phyloP scores from a whole-genome alignment of 73 alveolate species.

The Tetrahymena elliotti region DNA sequence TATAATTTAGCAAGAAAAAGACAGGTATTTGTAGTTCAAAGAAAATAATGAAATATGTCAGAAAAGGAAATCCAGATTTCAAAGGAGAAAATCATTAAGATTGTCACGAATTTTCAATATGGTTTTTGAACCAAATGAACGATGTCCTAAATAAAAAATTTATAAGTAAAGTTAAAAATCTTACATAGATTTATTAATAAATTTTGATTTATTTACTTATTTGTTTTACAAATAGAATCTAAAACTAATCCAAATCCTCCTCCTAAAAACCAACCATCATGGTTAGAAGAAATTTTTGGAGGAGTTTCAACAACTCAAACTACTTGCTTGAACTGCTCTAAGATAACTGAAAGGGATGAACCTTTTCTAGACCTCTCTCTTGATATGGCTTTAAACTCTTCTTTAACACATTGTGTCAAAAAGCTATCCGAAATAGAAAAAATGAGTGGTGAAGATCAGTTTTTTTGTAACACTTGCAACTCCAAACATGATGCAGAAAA shows the following conservation, averaged over 20 bases:
- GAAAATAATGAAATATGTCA: conserved; percentile 34
- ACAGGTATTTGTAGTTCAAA: conserved; percentile 25
- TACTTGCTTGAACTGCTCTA: conserved; percentile 8
- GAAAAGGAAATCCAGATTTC: conserved; percentile 18
- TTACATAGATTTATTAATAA: background rate
- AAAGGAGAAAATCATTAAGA: conserved; percentile 34
- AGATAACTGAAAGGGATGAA: conserved; percentile 34
- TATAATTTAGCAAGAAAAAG: conserved; percentile 1
- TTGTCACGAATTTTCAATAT: conserved; percentile 41
- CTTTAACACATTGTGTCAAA: conserved; percentile 1
- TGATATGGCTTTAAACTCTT: conserved; percentile 7
- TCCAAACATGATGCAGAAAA: conserved; percentile 25
- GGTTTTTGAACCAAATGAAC: conserved; percentile 27
- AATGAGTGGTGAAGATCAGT: conserved; percentile 17
- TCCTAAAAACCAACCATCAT: background rate
- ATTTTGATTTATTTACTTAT: background rate
- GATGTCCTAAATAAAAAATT: conserved; percentile 13
- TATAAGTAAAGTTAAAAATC: background rate
- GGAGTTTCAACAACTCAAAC: conserved; percentile 23
- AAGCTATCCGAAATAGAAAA: conserved; percentile 21
- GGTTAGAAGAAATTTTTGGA: conserved; percentile 12
- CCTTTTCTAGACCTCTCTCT: conserved; percentile 21
- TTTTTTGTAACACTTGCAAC: conserved; percentile 29
- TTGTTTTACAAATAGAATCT: background rate
- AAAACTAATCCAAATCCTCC: background rate